Evolutionary conservation across 164 flowering plant species (phyloP), one percentile per base, ranked within the genome.

Genomic region (Chimonanthus praecox): DNA sequence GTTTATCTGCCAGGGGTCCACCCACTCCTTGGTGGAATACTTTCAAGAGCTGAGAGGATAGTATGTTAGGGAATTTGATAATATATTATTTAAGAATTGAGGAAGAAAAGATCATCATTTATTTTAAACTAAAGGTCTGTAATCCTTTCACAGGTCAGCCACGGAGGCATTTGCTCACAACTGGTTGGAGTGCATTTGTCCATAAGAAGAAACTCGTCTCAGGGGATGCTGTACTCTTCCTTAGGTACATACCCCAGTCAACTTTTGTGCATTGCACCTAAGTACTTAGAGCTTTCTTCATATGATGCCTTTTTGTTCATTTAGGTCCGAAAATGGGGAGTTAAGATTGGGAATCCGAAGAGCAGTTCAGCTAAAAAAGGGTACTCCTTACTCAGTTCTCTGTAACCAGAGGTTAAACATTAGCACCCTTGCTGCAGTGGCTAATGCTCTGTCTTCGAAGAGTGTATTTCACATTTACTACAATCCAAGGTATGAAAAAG

Each of bases 171-270:
- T 87, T 96, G 87, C 94, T 96, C 44, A 96, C 99, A 0, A 96
- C 98, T 68, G 99, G 99, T 33, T 96, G 99, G 99, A 94, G 98
- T 84, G 95, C 93, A 21, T 96, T 96, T 82, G 96, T 96, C 44
- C 92, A 90, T 71, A 89, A 86, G 87, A 96, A 94, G 85, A 93
- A 90, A 85, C 94, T 96, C 11, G 89, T 90, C n/a, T 92, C 92
- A 67, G 98, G 99, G 62, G 99, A 96, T 82, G 99, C 99, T 58
- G 99, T 96, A 77, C 95, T 96, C 21, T 96, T 96, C 77, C 91
- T 94, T 0, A 92, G 97, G 99, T 96, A 83, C 64, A 33, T 15
- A 45, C 13, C 16, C 8, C 11, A 7, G 16, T 44, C n/a, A 44
- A 44, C 47, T 9, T 9, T 13, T 45, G 49, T n/a, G 9, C 5